Evolutionary conservation across 805 yeast species (phyloP).

Genomic region (Hanseniaspora valbyensis): DNA sequence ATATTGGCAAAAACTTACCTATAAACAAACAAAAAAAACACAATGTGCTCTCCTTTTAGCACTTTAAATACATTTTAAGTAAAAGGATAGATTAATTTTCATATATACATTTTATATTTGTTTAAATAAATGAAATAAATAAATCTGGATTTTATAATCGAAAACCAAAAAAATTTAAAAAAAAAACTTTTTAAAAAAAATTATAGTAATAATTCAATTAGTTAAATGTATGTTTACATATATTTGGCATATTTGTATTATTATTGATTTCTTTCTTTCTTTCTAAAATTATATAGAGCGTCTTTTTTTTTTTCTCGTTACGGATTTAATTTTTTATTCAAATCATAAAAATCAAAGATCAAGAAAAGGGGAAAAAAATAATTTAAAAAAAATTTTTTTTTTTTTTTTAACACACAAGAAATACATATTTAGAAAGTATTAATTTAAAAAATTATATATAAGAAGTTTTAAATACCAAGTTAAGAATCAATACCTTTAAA

Average conservation of each 20-base stretch:
- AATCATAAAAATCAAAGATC: too few relatives aligned
- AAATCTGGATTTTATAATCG: conserved; percentile 13
- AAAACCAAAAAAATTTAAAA: background rate
- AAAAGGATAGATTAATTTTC: conserved; percentile 12
- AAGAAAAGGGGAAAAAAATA: too few relatives aligned
- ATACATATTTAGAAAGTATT: too few relatives aligned
- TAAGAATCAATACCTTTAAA: background rate
- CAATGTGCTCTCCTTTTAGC: conserved; percentile 12
- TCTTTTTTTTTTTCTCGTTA: background rate
- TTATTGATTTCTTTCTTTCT: background rate
- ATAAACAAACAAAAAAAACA: background rate
- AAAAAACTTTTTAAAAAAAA: background rate
- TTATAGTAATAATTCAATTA: too few relatives aligned
- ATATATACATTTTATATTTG: conserved; percentile 10
- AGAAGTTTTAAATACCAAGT: too few relatives aligned
- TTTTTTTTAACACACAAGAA: too few relatives aligned
- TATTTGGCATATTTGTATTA: too few relatives aligned
- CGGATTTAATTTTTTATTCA: too few relatives aligned
- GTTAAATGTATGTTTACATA: background rate
- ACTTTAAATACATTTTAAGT: conserved; percentile 4
- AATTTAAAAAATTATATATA: too few relatives aligned
- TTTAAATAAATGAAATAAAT: background rate
- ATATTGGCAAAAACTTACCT: background rate
- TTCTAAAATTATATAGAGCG: background rate
- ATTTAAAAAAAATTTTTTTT: too few relatives aligned